These are phyloP conservation scores for Lachancea sp. DNA, from an alignment of 805 yeast genomes.

Conservation along the genomic window DNA sequence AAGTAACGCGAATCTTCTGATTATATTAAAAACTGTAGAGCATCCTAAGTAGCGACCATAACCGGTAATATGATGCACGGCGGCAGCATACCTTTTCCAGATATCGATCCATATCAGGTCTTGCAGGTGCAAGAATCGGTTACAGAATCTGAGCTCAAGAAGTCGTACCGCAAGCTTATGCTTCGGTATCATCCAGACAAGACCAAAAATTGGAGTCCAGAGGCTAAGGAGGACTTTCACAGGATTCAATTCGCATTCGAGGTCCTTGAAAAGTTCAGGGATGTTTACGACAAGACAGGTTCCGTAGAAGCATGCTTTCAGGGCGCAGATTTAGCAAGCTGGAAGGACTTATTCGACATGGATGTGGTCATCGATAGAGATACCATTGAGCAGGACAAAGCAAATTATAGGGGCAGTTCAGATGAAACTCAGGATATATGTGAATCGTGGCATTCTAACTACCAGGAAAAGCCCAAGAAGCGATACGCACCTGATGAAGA, in stretches of 20 bases:
- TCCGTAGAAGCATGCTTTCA: constrained; percentile 37
- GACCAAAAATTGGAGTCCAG: constrained; percentile 33
- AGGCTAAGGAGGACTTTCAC: constrained; percentile 46
- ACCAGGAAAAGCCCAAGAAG: constrained; percentile 3
- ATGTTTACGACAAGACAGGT: constrained; percentile 66
- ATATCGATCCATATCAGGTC: constrained; percentile 56
- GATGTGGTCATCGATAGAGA: constrained; percentile 51
- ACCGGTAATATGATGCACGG: background rate
- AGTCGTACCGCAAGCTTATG: constrained; percentile 48
- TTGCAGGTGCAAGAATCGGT: constrained; percentile 48
- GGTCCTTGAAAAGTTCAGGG: constrained; percentile 48
- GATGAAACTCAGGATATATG: constrained; percentile 61
- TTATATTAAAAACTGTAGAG: too few species aligned
- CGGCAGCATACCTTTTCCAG: constrained; percentile 40
- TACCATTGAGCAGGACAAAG: constrained; percentile 61
- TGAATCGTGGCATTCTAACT: constrained; percentile 42
- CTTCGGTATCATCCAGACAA: constrained; percentile 62
- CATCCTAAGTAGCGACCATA: too few species aligned
- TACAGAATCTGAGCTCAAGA: constrained; percentile 43
- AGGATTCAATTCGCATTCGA: constrained; percentile 70
- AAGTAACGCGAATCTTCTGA: too few species aligned
- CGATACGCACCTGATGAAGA: constrained; percentile 39
- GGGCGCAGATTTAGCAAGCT: constrained; percentile 40
- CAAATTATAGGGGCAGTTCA: constrained; percentile 52
- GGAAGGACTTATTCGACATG: constrained; percentile 51